Percentiles rank a stretch among this genome's conserved stretches.
Evolutionary conservation across 2,329 filamentous ascomycete species (phyloP).

Genomic region (Corynespora cassiicola): DNA sequence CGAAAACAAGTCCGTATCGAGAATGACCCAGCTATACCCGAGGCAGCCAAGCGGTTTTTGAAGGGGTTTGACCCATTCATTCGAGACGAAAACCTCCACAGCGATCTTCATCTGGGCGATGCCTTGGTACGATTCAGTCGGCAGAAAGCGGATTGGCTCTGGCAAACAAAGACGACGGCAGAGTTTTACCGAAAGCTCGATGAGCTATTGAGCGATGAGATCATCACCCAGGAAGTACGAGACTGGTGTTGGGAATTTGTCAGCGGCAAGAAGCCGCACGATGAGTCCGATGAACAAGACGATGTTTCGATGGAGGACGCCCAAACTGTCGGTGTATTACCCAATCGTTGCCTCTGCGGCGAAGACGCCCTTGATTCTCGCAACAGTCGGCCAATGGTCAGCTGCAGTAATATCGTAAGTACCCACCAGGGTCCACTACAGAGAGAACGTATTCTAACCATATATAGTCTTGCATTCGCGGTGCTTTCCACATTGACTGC

Average conservation of each 20-base stretch:
- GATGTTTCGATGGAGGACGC: constrained; percentile 12
- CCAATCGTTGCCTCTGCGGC: constrained; percentile 22
- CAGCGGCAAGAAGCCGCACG: background rate
- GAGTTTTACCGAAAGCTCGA: constrained; percentile 41
- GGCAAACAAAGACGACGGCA: constrained; percentile 20
- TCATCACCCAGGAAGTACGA: constrained; percentile 32
- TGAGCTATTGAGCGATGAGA: constrained; percentile 33
- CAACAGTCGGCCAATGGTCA: constrained; percentile 12
- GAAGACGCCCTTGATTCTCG: constrained; percentile 17
- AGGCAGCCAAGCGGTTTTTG: constrained; percentile 40
- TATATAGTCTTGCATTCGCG: constrained; percentile 25
- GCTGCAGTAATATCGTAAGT: constrained; percentile 25
- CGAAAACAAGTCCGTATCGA: constrained; percentile 32
- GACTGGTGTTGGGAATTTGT: constrained; percentile 20
- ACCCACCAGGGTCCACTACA: background rate
- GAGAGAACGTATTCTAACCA: background rate
- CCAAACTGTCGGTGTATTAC: constrained; percentile 14
- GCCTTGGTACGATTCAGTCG: constrained; percentile 48
- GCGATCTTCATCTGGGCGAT: constrained; percentile 42
- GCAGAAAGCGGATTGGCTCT: constrained; percentile 26
- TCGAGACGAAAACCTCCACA: constrained; percentile 41
- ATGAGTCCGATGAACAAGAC: constrained; percentile 19
- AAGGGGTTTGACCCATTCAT: constrained; percentile 46
- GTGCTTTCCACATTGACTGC: constrained; percentile 27
- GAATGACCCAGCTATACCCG: constrained; percentile 11